These are phyloP conservation scores for Cokeromyces recurvatus DNA, from an alignment of 371 early-diverging fungal genomes.

Conservation along the genomic window DNA sequence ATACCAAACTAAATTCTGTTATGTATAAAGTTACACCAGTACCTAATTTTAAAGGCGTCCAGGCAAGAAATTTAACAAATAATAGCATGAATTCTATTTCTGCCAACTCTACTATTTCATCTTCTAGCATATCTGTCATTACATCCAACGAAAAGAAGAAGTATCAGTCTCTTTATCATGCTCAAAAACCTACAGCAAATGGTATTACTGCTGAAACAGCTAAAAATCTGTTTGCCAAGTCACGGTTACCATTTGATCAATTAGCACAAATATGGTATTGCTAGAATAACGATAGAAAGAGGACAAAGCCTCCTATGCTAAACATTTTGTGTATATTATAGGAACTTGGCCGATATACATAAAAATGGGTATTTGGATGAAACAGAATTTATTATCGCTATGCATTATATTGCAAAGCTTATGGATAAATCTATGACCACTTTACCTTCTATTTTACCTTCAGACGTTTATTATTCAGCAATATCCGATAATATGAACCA, in stretches of 20 bases:
- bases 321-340: background rate
- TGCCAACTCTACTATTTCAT: too few species aligned
- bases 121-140: slow-evolving; percentile 4
- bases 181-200: slow-evolving; percentile 12
- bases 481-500: slow-evolving; percentile 2
- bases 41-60: slow-evolving; percentile 43
- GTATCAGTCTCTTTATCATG: slow-evolving; percentile 13
- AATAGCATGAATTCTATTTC: background rate
- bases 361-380: slow-evolving; percentile 53
- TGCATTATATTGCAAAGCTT: slow-evolving; percentile 65
- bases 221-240: slow-evolving; percentile 17
- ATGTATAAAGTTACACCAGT: slow-evolving; percentile 25
- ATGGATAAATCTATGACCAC: slow-evolving; percentile 56
- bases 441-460: slow-evolving; percentile 12
- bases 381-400: slow-evolving; percentile 68
- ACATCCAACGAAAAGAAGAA: slow-evolving; percentile 15
- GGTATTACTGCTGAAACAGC: slow-evolving; percentile 17
- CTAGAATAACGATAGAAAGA: too few species aligned
- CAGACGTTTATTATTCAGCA: slow-evolving; percentile 12
- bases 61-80: slow-evolving; percentile 1
- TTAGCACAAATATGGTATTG: slow-evolving; percentile 26
- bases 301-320: too few species aligned
- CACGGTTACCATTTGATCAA: slow-evolving; percentile 18
- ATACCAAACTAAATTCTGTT: background rate
- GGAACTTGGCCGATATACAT: slow-evolving; percentile 61